Base-by-base conservation (phyloP, 805 yeast species). In the Ogataea minuta region DNA sequence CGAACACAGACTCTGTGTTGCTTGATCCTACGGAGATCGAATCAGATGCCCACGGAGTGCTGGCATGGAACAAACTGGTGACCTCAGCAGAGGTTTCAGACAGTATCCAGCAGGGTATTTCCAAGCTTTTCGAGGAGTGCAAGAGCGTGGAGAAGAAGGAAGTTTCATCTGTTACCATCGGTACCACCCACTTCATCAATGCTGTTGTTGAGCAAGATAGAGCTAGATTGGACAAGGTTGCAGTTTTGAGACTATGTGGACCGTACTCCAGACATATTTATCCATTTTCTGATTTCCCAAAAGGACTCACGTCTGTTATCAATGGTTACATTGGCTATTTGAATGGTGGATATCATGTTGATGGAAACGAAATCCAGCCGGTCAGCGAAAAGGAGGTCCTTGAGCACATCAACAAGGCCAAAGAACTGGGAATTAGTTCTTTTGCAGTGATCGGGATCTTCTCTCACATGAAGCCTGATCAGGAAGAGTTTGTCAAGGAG, bases 111-210 rank as follows among this genome's bases (percentile, higher is more conserved):
- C 39, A 48, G 14, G 71, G 73, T 3, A 63, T 71, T 13, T 43
- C 47, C 7, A 48, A 51, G 16, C 50, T 71, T 27, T 65, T 70
- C 33, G 54, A 50, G 4, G 49, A 49, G 9, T 37, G 45, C 4
- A 38, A 45, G 2, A 43, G 31, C 12, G 48, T 55, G 20, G 20
- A 36, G 3, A 44, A 45, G n/a, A 49, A 55, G n/a, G 55, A 60
- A 7, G 61, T 72, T 5, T 51, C 56, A 4, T 56, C 73, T 1
- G 71, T 71, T n/a, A 70, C 75, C 2, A 71, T 72, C 44, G 77
- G 77, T 11, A 72, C 77, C 3, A 72, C 77, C 1, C 77, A 72
- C 44, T 72, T 72, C 54, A 70, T 72, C 50, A 72, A 72, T 53
- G 74, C 76, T 11, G 72, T 72, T 16, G 62, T 72, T 15, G 77